Conservation (phyloP, 306 rosid genomes). For the Lablab purpureus region DNA sequence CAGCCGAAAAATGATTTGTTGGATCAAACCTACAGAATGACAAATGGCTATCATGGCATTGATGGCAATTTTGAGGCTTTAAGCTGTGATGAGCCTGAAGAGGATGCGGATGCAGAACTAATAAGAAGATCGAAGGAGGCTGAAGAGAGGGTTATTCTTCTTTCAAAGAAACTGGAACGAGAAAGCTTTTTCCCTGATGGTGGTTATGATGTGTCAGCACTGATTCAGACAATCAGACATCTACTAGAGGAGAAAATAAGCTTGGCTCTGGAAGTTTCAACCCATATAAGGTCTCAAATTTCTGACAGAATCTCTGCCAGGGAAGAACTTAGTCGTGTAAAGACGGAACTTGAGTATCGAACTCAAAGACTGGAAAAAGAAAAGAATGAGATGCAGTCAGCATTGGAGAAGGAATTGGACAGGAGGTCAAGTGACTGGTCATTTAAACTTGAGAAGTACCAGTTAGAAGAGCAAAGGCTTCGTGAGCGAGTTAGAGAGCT, state of each 20-base stretch:
- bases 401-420: constrained; percentile 89
- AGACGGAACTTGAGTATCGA: constrained; percentile 66
- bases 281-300: constrained; percentile 76
- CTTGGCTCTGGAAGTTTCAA: constrained; percentile 80
- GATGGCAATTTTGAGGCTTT: constrained; percentile 50
- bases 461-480: constrained; percentile 87
- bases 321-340: constrained; percentile 69
- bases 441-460: constrained; percentile 84
- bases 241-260: constrained; percentile 72
- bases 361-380: constrained; percentile 80
- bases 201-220: constrained; percentile 64
- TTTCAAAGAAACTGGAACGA: constrained; percentile 73
- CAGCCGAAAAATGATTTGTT: constrained; percentile 51
- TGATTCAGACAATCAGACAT: constrained; percentile 72
- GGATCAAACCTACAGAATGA: constrained; percentile 58
- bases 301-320: constrained; percentile 72
- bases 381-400: constrained; percentile 86
- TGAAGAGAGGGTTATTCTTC: constrained; percentile 72
- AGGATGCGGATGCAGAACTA: constrained; percentile 66
- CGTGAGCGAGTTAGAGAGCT: constrained; percentile 98
- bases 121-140: constrained; percentile 75
- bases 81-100: constrained; percentile 60
- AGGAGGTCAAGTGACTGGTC: constrained; percentile 99
- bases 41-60: constrained; percentile 55
- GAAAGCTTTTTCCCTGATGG: constrained; percentile 66